Evolutionary conservation across 2,329 filamentous ascomycete genomes (phyloP), one percentile per base, ranked within the genome.

Genomic region (Fusarium papillatum): DNA sequence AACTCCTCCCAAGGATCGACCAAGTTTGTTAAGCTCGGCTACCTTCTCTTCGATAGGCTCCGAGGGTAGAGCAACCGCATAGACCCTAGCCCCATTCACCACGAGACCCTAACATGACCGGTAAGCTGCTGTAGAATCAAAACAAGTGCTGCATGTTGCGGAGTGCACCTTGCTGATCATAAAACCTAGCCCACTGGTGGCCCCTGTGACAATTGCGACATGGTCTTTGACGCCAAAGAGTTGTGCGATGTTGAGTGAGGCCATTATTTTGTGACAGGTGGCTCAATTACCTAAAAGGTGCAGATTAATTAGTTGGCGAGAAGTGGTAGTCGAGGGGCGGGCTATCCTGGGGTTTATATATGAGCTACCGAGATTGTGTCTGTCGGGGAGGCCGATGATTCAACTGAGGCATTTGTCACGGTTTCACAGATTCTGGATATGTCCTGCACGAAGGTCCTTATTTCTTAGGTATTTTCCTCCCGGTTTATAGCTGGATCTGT

Each of bases 61-160:
- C 17, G 74, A 82, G n/a, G 83, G 80, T 34, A 88, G 76, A 11
- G 84, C 84, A 50, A 84, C 82, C 9, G 87, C 71, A 71, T 87
- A 88, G 1, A 87, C 85, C 64, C 84, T 87, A 19, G 87, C 88
- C 1, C 87, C 87, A 64, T 87, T 87, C 13, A 76, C 63, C 6
- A 88, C 86, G 11, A 86, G 81, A 2, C 84, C 85, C 86, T 87
- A 22, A 34, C 5, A 60, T 22, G 11, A 31, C 46, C 22, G 7
- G 46, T 48, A 48, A 48, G 46, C 22, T 48, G 14, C 22, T 48
- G 22, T 3, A 48, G 46, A 48, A 17, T 24, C 22, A 24, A 26
- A 48, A 17, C 22, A 26, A 10, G 46, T 10, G 46, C 14, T 48
- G 46, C 6, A 9, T 24, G 14, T 48, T 48, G 14, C 22, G 14